Evolutionary conservation across 495 filamentous ascomycete species (phyloP).

Genomic region (Sabuloglossum arenarium): DNA sequence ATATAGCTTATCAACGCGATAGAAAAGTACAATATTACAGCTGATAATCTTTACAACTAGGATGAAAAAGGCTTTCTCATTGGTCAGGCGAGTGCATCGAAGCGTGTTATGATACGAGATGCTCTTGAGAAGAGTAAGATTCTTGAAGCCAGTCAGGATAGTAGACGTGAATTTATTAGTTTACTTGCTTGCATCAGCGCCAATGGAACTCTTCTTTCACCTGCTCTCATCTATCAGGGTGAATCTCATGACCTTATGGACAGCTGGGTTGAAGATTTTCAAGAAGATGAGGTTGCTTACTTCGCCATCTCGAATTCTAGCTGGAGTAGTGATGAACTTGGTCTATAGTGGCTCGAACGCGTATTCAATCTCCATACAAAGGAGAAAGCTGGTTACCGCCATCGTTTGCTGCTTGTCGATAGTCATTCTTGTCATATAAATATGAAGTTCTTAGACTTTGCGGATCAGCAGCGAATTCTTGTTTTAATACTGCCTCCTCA

Average conservation of each 20-base stretch:
- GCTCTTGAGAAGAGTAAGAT: slow-evolving; percentile 4
- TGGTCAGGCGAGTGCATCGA: not conserved
- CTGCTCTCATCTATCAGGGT: slow-evolving; percentile 8
- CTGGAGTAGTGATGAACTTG: slow-evolving; percentile 10
- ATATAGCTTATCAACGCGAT: too few relatives aligned
- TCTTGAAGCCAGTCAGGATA: slow-evolving; percentile 5
- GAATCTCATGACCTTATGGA: slow-evolving; percentile 1
- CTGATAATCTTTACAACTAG: slow-evolving; percentile 10
- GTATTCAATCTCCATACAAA: slow-evolving; percentile 8
- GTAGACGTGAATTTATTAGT: slow-evolving; percentile 6
- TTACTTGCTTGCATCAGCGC: slow-evolving; percentile 8
- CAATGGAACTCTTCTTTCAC: slow-evolving; percentile 7
- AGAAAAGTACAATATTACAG: slow-evolving; percentile 8
- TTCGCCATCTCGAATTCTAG: slow-evolving; percentile 6
- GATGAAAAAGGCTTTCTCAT: slow-evolving; percentile 15
- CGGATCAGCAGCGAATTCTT: slow-evolving; percentile 6
- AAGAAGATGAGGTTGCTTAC: not conserved
- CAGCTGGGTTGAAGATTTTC: slow-evolving; percentile 7
- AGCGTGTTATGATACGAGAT: too few relatives aligned
- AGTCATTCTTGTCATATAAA: slow-evolving; percentile 9
- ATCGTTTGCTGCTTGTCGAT: slow-evolving; percentile 8
- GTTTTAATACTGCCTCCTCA: slow-evolving; percentile 7
- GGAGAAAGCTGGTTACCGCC: not conserved
- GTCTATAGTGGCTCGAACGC: slow-evolving; percentile 6
- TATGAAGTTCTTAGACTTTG: slow-evolving; percentile 8